Evolutionary conservation across 305 asterid species (phyloP).

Genomic region (Salvia sclarea): DNA sequence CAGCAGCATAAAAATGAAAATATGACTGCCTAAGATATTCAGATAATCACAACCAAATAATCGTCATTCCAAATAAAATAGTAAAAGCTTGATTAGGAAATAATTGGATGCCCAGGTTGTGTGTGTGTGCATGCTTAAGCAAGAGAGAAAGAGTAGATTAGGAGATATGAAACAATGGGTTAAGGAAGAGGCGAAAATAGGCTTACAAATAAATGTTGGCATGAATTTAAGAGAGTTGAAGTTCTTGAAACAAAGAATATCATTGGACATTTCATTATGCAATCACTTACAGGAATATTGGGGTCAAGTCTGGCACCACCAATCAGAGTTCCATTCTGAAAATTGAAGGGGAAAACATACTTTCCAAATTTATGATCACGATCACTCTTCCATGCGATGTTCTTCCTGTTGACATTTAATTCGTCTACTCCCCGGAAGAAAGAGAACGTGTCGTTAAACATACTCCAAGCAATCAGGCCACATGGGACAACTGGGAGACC

Average conservation of each 20-base stretch:
- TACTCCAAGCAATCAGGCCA: conserved; percentile 83
- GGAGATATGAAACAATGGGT: background rate
- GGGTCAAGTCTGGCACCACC: conserved; percentile 81
- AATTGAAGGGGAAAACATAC: conserved; percentile 67
- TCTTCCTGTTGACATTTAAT: conserved; percentile 56
- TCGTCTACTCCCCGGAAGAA: conserved; percentile 56
- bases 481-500: conserved; percentile 78
- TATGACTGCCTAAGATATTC: background rate
- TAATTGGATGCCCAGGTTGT: background rate
- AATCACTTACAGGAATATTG: conserved; percentile 59
- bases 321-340: conserved; percentile 64
- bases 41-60: background rate
- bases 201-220: too few relatives aligned
- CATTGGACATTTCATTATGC: conserved; percentile 3
- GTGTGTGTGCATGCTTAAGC: background rate
- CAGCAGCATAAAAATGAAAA: background rate
- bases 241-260: conserved; percentile 2
- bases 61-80: background rate
- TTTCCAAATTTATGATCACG: conserved; percentile 77
- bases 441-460: conserved; percentile 73
- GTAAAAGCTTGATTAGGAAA: background rate
- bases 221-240: conserved; percentile 8
- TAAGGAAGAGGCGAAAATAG: too few relatives aligned
- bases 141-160: background rate
- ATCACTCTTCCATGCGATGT: conserved; percentile 84